phyloP scores from a whole-genome alignment of 805 yeast species.

The Wickerhamomyces sydowiorum region DNA sequence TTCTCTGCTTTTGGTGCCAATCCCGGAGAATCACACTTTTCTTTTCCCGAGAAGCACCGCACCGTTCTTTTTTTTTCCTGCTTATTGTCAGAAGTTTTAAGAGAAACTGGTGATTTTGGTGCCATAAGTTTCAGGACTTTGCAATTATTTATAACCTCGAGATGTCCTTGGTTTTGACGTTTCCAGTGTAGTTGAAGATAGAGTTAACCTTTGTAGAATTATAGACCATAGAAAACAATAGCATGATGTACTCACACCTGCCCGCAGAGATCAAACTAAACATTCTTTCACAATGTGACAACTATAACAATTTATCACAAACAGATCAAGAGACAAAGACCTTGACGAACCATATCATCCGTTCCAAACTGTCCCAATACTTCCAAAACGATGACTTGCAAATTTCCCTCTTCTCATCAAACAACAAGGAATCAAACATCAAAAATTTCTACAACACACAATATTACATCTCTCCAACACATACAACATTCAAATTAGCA shows the following conservation, averaged over 20 bases:
- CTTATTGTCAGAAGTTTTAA: background rate
- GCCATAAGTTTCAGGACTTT: no score
- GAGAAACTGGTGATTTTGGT: background rate
- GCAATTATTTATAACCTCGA: no score
- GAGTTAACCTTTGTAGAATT: background rate
- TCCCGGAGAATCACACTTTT: background rate
- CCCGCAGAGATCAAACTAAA: conserved; percentile 12
- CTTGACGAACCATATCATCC: conserved; percentile 1
- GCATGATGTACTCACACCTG: conserved; percentile 2
- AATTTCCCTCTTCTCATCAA: background rate
- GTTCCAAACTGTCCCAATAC: conserved; percentile 1
- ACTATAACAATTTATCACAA: background rate
- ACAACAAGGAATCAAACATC: conserved; percentile 1
- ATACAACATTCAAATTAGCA: background rate
- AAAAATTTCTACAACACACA: background rate
- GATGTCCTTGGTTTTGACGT: no score
- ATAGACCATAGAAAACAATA: background rate
- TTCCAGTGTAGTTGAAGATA: no score
- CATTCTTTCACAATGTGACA: conserved; percentile 7
- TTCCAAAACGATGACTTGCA: background rate
- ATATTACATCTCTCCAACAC: background rate
- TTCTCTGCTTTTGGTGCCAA: background rate
- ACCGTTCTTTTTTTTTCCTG: background rate
- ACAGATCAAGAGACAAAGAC: background rate
- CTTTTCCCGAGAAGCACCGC: background rate